Conservation (phyloP, 2,329 filamentous ascomycete genomes). For the Pseudogymnoascus sp. region DNA sequence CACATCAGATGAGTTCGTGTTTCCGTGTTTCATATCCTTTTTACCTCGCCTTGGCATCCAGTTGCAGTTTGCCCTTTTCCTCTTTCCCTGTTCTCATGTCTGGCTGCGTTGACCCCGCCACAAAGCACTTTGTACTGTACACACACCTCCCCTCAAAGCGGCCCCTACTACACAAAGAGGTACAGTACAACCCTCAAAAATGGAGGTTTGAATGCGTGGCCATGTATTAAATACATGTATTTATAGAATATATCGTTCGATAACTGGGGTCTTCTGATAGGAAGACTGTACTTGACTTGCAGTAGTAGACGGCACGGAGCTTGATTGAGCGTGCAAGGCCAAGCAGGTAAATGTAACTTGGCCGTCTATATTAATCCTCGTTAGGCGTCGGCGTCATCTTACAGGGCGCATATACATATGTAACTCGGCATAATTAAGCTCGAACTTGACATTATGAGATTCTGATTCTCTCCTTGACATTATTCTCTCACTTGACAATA, state of each 20-base stretch:
- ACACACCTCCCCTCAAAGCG: neutral
- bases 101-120: neutral
- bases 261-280: neutral
- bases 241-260: neutral
- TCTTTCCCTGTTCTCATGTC: neutral
- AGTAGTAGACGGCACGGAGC: neutral
- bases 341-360: neutral
- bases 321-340: neutral
- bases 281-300: neutral
- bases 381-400: neutral
- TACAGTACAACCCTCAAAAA: neutral
- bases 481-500: neutral
- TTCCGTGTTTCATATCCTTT: neutral
- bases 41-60: neutral
- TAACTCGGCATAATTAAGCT: neutral
- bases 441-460: neutral
- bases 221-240: neutral
- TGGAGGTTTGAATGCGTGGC: neutral
- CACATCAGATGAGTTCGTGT: slow-evolving; percentile 1
- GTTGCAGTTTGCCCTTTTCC: neutral
- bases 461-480: neutral
- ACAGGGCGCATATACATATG: neutral
- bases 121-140: neutral
- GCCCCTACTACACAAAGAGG: neutral
- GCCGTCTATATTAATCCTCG: neutral